Conservation (phyloP, 345 rosid species). For the Stellera chamaejasme region DNA sequence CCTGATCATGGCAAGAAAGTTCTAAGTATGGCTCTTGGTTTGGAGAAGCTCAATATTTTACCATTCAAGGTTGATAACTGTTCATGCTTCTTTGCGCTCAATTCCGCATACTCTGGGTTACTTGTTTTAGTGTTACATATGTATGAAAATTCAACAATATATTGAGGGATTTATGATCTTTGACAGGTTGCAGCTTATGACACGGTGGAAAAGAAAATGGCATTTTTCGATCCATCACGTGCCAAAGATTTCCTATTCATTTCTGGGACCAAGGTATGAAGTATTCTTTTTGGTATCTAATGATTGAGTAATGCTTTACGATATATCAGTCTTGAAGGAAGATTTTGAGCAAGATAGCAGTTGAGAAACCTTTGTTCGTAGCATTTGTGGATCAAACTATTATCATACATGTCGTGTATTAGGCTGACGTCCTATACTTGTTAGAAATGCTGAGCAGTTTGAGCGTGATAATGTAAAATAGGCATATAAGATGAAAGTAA, state of each 20-base stretch:
- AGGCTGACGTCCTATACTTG: too few species aligned
- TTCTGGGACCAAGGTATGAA: slow-evolving; percentile 88
- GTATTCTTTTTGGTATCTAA: background rate
- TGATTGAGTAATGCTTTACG: too few species aligned
- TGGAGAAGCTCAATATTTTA: slow-evolving; percentile 86
- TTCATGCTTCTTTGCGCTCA: background rate
- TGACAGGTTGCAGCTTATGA: slow-evolving; percentile 94
- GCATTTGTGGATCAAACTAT: too few species aligned
- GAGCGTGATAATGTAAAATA: too few species aligned
- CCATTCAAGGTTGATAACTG: slow-evolving; percentile 70
- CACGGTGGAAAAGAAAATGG: slow-evolving; percentile 75
- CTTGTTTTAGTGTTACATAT: too few species aligned
- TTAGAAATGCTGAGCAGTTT: too few species aligned
- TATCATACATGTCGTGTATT: too few species aligned
- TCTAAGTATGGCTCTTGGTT: slow-evolving; percentile 96
- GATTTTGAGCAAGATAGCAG: too few species aligned
- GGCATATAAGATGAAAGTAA: too few species aligned
- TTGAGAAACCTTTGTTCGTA: too few species aligned
- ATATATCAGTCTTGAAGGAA: too few species aligned
- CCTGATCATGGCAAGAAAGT: slow-evolving; percentile 98
- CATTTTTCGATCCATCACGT: slow-evolving; percentile 86
- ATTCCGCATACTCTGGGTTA: background rate
- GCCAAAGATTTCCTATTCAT: slow-evolving; percentile 90
- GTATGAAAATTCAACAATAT: too few species aligned
- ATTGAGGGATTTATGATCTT: background rate